Evolutionary conservation across 306 rosid genomes (phyloP).

Genomic region (Psophocarpus tetragonolobus): DNA sequence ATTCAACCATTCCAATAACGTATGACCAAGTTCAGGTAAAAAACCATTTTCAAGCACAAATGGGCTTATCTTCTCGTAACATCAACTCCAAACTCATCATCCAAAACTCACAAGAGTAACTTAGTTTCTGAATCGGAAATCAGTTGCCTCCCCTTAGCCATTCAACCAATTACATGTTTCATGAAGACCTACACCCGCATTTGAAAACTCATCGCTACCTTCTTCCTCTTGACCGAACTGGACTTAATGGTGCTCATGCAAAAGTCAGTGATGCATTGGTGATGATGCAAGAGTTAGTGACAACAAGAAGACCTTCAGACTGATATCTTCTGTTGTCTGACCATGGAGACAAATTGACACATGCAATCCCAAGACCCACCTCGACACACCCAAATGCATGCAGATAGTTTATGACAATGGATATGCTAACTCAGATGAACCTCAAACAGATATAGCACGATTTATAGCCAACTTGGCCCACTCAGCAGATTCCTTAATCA

Average conservation of each 20-base stretch:
- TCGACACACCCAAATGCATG: constrained; percentile 80
- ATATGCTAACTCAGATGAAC: constrained; percentile 45
- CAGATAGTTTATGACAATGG: constrained; percentile 54
- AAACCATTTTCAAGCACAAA: constrained; percentile 25
- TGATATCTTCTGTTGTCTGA: constrained; percentile 61
- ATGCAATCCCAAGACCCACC: constrained; percentile 71
- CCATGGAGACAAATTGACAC: constrained; percentile 61
- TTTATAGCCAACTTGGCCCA: constrained; percentile 93
- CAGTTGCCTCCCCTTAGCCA: constrained; percentile 35
- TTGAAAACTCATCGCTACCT: constrained; percentile 45
- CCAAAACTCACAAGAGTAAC: constrained; percentile 29
- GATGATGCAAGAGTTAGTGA: constrained; percentile 92
- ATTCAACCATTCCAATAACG: constrained; percentile 37
- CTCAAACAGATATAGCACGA: constrained; percentile 89
- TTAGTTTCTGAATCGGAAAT: constrained; percentile 32
- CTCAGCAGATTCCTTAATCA: constrained; percentile 91
- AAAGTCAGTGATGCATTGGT: constrained; percentile 73
- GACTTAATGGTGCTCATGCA: constrained; percentile 65
- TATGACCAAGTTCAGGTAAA: constrained; percentile 30
- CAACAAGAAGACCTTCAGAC: constrained; percentile 68
- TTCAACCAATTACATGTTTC: constrained; percentile 34
- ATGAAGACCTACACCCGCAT: constrained; percentile 39
- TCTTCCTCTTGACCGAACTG: constrained; percentile 62
- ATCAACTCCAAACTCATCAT: constrained; percentile 30
- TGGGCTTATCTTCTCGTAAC: constrained; percentile 10